Base-by-base conservation (phyloP, 768 basidiomycete genomes). In the Paxillus ammoniavirescens region DNA sequence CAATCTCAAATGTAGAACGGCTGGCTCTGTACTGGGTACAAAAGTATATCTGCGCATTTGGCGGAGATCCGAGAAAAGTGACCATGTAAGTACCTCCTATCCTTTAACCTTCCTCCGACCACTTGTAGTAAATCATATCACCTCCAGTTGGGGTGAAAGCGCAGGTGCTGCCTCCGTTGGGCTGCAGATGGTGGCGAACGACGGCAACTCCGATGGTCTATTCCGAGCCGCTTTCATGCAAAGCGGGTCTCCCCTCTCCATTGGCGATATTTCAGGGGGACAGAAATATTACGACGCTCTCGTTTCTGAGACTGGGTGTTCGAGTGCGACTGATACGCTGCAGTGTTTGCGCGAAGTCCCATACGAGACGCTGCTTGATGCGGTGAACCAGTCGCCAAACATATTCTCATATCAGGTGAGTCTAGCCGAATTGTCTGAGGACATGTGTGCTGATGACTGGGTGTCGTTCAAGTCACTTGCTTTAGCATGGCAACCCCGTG, bases 21-120 rank as follows among this genome's bases (percentile, higher is more conserved):
- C 56, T 69, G 9, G 80, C 78, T 1, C 61, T 81, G 9, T 57
- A 72, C 56, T 83, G 80, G 86, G 77, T 87, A 0, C 81, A 87
- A 59, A 65, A 74, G 21, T 80, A 88, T 57, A 85, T 87, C 41
- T 71, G 59, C 13, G 64, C 65, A 0, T 89, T 87, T 56, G 86
- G 87, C 10, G 85, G 84, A 13, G 81, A 79, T 55, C 72, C 72
- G n/a, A 60, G 15, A 10, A 74, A 77, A 66, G 77, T 76, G 8
- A 63, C 71, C 9, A 58, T 70, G 63, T 65, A 49, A 49, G 10
- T 3, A 21, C 3, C 21, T 21, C 21, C 21, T 21, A 21, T 21
- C 21, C 21, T 1, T 21, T 3, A 21, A 21, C 21, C 21, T 21
- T 21, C 21, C 21, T 21, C 3, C 21, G 8, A 9, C 8, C 26